Base-by-base conservation (phyloP, 192 early-diverging fungal species). In the Irineochytrium annulatum region DNA sequence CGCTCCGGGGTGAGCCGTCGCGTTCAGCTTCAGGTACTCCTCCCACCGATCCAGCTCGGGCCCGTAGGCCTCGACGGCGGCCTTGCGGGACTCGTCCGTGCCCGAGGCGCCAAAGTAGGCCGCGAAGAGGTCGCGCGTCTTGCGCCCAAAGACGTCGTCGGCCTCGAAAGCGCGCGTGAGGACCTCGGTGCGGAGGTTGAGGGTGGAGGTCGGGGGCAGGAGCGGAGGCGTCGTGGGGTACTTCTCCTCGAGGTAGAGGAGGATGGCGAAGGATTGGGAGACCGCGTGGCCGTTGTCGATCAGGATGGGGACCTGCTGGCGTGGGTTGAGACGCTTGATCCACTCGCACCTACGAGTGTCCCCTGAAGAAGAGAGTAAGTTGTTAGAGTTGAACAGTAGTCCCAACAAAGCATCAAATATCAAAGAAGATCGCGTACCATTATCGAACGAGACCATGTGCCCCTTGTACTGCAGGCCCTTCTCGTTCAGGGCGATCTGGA, bases 181-280 rank as follows among this genome's bases (percentile, higher is more conserved):
- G 46, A 24, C 24, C 22, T 49, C 46, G 46, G 46, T 49, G 13
- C 24, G 11, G 22, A 49, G 46, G 13, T 8, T 22, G 13, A 49
- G 24, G 46, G 13, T 5, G 24, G 13, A 8, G 5, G 46, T 22
- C 8, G 46, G 17, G 8, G 37, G 11, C 11, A n/a, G 37, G 46
- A 49, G 46, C 17, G 26, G 46, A 24, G 46, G 46, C 11, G 13
- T 8, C 5, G 11, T 8, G 26, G 46, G 46, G 46, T 20, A 49
- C 24, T 49, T 49, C 22, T 49, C 46, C 26, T 49, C 46, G 26
- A 49, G 46, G 46, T 49, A 49, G 13, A 49, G 46, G 24, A 49
- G 46, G 46, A 49, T 49, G 46, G 46, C 13, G 13, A 49, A 6
- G 46, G 46, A 49, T 49, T 49, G 46, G 46, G 46, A 8, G 24